These are phyloP conservation scores for Acarospora socialis DNA, from an alignment of 2,329 filamentous ascomycete genomes.

Conservation along the genomic window DNA sequence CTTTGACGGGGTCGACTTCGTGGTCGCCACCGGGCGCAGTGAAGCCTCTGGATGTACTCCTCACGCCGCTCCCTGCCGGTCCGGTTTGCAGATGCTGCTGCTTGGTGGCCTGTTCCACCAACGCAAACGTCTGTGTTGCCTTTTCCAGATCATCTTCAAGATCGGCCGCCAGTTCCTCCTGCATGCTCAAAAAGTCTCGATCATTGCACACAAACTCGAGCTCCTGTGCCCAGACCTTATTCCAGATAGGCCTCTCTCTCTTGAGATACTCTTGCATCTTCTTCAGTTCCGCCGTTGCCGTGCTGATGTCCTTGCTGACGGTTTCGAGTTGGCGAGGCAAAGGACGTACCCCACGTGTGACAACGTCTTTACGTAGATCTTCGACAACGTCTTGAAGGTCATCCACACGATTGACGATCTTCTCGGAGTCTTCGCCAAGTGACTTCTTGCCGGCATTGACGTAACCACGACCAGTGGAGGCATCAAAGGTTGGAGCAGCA, in stretches of 20 bases:
- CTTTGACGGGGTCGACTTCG: constrained; percentile 56
- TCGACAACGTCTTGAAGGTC: constrained; percentile 96
- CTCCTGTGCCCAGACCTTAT: constrained; percentile 98
- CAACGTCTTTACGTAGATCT: constrained; percentile 93
- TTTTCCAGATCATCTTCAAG: constrained; percentile 91
- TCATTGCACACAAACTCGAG: constrained; percentile 92
- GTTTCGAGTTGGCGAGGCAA: constrained; percentile 77
- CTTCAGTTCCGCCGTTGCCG: constrained; percentile 72
- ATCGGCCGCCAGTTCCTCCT: constrained; percentile 88
- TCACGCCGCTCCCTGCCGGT: constrained; percentile 28
- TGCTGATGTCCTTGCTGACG: constrained; percentile 76
- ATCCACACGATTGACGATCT: constrained; percentile 80
- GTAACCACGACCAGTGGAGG: constrained; percentile 69
- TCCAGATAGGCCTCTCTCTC: constrained; percentile 91
- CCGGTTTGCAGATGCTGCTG: constrained; percentile 67
- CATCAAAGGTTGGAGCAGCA: constrained; percentile 55
- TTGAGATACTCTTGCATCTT: constrained; percentile 88
- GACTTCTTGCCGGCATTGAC: constrained; percentile 78
- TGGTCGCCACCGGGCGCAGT: constrained; percentile 28
- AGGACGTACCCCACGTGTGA: constrained; percentile 79
- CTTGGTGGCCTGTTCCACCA: constrained; percentile 96
- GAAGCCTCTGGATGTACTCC: constrained; percentile 38
- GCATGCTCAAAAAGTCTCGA: constrained; percentile 83
- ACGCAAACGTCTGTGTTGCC: constrained; percentile 77
- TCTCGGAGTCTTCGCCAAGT: constrained; percentile 75